A percentile compares a stretch with the other conserved stretches of the same genome.
Evolutionary conservation across 768 basidiomycete species (phyloP).

Genomic region (Coprinellus micaceus): DNA sequence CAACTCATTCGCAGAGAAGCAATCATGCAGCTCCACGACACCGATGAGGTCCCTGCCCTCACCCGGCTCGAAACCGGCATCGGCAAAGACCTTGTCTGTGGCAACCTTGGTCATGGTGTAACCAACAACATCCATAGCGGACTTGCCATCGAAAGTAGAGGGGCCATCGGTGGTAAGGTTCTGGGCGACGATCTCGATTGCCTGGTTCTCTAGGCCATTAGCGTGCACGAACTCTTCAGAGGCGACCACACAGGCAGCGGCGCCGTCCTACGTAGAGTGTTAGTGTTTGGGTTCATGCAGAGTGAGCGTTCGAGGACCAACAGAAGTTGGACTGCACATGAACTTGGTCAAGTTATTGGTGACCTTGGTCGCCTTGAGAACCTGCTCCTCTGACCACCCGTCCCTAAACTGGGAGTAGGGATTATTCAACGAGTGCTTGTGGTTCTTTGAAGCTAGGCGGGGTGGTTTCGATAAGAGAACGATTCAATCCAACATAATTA

Average conservation of each 20-base stretch:
- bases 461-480: too few relatives aligned
- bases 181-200: slow-evolving; percentile 75
- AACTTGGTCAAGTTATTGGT: slow-evolving; percentile 72
- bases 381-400: slow-evolving; percentile 71
- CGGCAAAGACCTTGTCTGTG: slow-evolving; percentile 64
- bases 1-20: slow-evolving; percentile 83
- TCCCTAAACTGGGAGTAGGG: slow-evolving; percentile 84
- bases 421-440: slow-evolving; percentile 76
- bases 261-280: slow-evolving; percentile 52
- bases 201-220: slow-evolving; percentile 77
- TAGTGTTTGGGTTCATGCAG: not conserved
- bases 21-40: slow-evolving; percentile 86
- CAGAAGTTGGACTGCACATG: slow-evolving; percentile 87
- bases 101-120: slow-evolving; percentile 70
- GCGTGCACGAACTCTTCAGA: slow-evolving; percentile 74
- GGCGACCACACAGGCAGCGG: slow-evolving; percentile 72
- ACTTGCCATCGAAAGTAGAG: slow-evolving; percentile 59
- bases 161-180: slow-evolving; percentile 64
- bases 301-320: slow-evolving; percentile 28
- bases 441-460: slow-evolving; percentile 71
- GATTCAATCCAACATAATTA: too few relatives aligned
- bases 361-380: slow-evolving; percentile 63
- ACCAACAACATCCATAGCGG: slow-evolving; percentile 80
- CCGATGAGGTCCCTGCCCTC: slow-evolving; percentile 70
- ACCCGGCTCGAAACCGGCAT: slow-evolving; percentile 65